Conservation (phyloP, 179 eudicot species). For the Heliamphora pulchella region DNA sequence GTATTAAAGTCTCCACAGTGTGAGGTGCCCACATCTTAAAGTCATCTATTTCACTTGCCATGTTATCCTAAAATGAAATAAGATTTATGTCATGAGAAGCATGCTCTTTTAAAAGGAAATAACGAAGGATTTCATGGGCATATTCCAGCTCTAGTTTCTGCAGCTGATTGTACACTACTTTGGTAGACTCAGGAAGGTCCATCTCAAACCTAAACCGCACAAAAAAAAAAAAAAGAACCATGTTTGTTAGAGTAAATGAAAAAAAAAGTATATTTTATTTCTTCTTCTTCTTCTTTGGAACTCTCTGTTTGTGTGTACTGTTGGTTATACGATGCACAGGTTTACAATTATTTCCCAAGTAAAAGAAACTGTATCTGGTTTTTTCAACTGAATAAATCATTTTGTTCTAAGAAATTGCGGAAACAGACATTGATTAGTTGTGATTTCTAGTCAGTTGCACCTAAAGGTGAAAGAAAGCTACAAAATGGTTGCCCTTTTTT, state of each 20-base stretch:
- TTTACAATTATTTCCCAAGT: too few species aligned
- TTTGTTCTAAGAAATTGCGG: background rate
- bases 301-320: too few species aligned
- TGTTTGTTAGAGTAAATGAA: too few species aligned
- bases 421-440: background rate
- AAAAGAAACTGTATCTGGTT: background rate
- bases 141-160: conserved; percentile 36
- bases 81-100: conserved; percentile 25
- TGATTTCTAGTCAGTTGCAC: too few species aligned
- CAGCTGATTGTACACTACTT: conserved; percentile 27
- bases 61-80: too few species aligned
- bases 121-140: conserved; percentile 33
- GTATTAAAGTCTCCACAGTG: too few species aligned
- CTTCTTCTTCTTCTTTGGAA: background rate
- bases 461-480: too few species aligned
- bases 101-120: conserved; percentile 26
- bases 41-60: too few species aligned
- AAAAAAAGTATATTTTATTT: too few species aligned
- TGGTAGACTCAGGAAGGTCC: conserved; percentile 32
- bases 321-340: too few species aligned
- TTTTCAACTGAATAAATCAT: background rate
- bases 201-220: conserved; percentile 18
- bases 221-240: background rate
- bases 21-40: too few species aligned
- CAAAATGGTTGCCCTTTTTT: background rate